Evolutionary conservation across 2,329 filamentous ascomycete genomes (phyloP).

Genomic region (Chaetomium sp.): DNA sequence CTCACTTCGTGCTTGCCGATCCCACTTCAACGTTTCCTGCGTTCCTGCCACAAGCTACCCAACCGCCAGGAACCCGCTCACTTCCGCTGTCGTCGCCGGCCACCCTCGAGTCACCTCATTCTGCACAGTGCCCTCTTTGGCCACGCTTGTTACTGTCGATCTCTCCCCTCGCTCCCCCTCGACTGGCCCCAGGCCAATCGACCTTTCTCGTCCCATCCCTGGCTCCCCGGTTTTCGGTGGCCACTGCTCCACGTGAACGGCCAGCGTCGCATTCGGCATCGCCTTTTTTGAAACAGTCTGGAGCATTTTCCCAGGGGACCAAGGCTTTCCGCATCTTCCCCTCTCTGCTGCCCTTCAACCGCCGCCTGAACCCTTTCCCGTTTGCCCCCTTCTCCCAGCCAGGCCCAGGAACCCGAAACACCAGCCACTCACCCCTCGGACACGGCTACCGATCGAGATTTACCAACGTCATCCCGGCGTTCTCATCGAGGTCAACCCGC

Average conservation of each 20-base stretch:
- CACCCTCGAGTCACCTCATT: not conserved
- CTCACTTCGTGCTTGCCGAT: slow-evolving; percentile 22
- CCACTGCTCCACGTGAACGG: not conserved
- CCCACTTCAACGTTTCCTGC: slow-evolving; percentile 14
- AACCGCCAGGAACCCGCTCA: slow-evolving; percentile 4
- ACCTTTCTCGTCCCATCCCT: not conserved
- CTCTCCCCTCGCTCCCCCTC: not conserved
- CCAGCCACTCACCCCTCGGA: too few species aligned
- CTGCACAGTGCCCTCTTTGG: slow-evolving; percentile 1
- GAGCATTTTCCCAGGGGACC: slow-evolving; percentile 29
- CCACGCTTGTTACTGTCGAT: not conserved
- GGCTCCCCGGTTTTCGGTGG: not conserved
- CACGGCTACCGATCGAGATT: too few species aligned
- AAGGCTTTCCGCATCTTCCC: not conserved
- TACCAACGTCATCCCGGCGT: too few species aligned
- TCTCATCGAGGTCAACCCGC: too few species aligned
- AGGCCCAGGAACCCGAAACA: too few species aligned
- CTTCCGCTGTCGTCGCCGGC: not conserved
- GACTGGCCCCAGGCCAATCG: slow-evolving; percentile 7
- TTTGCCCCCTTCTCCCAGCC: too few species aligned
- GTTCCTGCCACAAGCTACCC: slow-evolving; percentile 1
- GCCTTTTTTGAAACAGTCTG: slow-evolving; percentile 33
- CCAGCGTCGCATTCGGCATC: slow-evolving; percentile 19
- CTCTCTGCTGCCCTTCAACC: not conserved
- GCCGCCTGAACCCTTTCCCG: too few species aligned